Evolutionary conservation across 495 filamentous ascomycete species (phyloP), one percentile per base, ranked within the genome.

Genomic region (Penicillium roqueforti): DNA sequence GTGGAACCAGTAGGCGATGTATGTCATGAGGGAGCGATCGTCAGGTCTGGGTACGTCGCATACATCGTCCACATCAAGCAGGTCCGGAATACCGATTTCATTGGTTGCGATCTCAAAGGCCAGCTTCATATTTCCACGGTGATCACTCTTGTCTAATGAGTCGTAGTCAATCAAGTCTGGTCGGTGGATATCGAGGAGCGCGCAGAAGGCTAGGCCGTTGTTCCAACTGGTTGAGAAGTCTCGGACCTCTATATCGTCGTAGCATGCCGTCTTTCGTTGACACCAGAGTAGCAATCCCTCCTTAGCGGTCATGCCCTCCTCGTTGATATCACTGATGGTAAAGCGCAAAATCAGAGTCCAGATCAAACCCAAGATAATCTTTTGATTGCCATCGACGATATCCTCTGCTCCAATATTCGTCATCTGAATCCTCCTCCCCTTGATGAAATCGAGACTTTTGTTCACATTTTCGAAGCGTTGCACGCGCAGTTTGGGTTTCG

Each of bases 1-100:
- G 62, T 98, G 93, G 80, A 97, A 98, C 93, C 95, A 98, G 71
- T 97, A 97, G 54, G 93, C 93, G 59, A 98, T 97, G 66, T 98
- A 98, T 6, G 93, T 98, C 92, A 98, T 97, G 67, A 98, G 79
- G 59, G 88, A 92, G 53, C 91, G 87, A 69, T 98, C 93, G 61
- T 98, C 93, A 11, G 93, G 93, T 69, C 89, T 92, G 10, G 90
- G 83, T 13, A 98, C 93, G 68, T 97, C 93, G 69, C 91, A 96
- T 25, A 97, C 95, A 76, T 98, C 93, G 69, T 98, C 93, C 3
- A 97, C 93, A 67, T 98, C 93, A 28, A 98, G 82, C 56, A 98
- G 74, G 59, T 92, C 90, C 11, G 93, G 93, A 47, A 98, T 98
- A 36, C 95, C 93, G 59, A 98, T 97, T 74, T 97, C 95, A 67